Conservation (phyloP, 164 flowering plant genomes). For the Tetrastigma voinierianum region DNA sequence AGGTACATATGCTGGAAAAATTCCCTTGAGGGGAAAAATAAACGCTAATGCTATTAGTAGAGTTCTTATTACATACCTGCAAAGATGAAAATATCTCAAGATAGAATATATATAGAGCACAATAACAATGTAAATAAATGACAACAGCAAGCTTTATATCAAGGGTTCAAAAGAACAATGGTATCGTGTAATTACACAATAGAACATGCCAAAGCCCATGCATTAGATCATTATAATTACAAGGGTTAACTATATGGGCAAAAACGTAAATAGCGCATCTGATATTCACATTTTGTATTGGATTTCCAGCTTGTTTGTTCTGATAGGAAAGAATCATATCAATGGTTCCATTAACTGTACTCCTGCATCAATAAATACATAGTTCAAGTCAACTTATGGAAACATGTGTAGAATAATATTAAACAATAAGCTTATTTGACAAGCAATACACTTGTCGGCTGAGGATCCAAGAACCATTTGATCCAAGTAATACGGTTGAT, state of each 20-base stretch:
- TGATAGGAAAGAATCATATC: constrained; percentile 26
- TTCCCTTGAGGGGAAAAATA: too few relatives aligned
- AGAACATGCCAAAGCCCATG: background rate
- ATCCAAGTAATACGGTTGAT: too few relatives aligned
- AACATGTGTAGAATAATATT: background rate
- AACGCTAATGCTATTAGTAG: too few relatives aligned
- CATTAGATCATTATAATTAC: constrained; percentile 8
- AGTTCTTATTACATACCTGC: background rate
- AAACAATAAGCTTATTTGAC: background rate
- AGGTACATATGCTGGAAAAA: too few relatives aligned
- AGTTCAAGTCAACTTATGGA: background rate
- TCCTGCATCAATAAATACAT: constrained; percentile 28
- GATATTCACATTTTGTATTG: constrained; percentile 25
- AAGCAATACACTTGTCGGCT: background rate
- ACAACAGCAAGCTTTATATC: background rate
- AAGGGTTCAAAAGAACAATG: background rate
- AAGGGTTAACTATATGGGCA: background rate
- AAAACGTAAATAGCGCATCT: background rate
- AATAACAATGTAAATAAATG: constrained; percentile 1
- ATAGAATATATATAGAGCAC: too few relatives aligned
- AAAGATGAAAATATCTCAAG: background rate
- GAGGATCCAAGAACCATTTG: too few relatives aligned
- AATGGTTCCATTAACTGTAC: constrained; percentile 26
- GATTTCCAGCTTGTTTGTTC: constrained; percentile 11
- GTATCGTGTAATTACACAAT: background rate